phyloP scores from a whole-genome alignment of 225 moss, liverwort and hornwort species.

The Marchantia paleacea region DNA sequence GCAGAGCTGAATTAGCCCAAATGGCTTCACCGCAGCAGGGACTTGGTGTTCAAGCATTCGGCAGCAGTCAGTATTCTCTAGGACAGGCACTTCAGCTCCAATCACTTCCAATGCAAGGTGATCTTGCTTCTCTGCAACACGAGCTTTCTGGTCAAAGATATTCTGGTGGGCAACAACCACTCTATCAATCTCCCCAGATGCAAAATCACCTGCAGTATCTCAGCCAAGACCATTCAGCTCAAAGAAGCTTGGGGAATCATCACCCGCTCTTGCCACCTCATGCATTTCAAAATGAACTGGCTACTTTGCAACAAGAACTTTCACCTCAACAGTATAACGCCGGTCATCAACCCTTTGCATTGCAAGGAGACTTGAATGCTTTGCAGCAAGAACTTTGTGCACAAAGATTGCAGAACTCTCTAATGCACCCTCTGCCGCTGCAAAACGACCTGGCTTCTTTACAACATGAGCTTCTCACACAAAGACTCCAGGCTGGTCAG shows the following conservation, averaged over 20 bases:
- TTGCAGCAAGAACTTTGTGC: constrained; percentile 11
- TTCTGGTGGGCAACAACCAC: not conserved
- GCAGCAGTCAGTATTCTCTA: constrained; percentile 10
- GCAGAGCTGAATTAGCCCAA: constrained; percentile 2
- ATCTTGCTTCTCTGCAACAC: not conserved
- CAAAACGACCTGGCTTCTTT: constrained; percentile 14
- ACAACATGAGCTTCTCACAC: not conserved
- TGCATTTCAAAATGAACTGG: constrained; percentile 5
- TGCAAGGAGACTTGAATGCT: constrained; percentile 2
- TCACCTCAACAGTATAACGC: not conserved
- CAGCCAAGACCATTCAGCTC: not conserved
- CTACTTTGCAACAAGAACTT: constrained; percentile 5
- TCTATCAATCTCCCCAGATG: constrained; percentile 2
- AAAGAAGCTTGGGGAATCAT: not conserved
- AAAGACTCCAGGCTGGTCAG: not conserved
- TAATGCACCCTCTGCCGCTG: not conserved
- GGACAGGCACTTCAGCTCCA: not conserved
- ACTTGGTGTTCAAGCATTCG: not conserved
- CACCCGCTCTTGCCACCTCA: constrained; percentile 5
- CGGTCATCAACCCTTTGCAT: not conserved
- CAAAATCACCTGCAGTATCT: constrained; percentile 4
- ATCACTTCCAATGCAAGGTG: not conserved
- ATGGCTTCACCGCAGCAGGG: constrained; percentile 8
- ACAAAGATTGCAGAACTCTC: constrained; percentile 12
- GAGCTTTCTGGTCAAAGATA: constrained; percentile 7